A percentile compares a stretch with the other conserved stretches of the same genome.
Conservation (phyloP, 768 basidiomycete genomes). For the Suillus spraguei region DNA sequence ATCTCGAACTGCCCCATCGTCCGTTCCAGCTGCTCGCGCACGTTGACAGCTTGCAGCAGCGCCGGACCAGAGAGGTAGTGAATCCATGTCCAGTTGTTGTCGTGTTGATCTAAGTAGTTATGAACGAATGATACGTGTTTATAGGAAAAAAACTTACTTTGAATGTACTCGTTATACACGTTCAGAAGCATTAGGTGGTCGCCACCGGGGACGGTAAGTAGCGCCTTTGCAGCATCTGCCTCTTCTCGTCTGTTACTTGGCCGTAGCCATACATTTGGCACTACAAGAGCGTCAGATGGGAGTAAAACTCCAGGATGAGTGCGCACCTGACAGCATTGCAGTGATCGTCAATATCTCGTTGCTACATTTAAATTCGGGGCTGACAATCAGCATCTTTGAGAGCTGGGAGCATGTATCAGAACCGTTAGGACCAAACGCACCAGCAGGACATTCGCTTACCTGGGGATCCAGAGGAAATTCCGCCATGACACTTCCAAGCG, state of each 20-base stretch:
- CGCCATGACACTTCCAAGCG: conserved; percentile 90
- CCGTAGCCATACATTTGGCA: conserved; percentile 94
- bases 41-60: conserved; percentile 90
- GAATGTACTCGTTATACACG: conserved; percentile 90
- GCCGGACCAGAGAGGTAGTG: conserved; percentile 86
- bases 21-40: conserved; percentile 84
- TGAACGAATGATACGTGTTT: conserved; percentile 3
- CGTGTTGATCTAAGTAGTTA: conserved; percentile 59
- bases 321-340: conserved; percentile 89
- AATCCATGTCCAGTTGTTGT: conserved; percentile 89
- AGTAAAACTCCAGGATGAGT: background rate
- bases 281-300: conserved; percentile 17
- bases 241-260: conserved; percentile 87
- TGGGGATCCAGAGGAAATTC: conserved; percentile 99
- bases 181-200: conserved; percentile 95
- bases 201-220: conserved; percentile 90
- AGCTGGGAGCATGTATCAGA: conserved; percentile 41
- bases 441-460: conserved; percentile 41
- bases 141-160: conserved; percentile 52
- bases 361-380: conserved; percentile 94
- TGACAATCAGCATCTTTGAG: conserved; percentile 91
- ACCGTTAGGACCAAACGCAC: background rate
- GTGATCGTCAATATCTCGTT: conserved; percentile 95
- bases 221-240: conserved; percentile 89
- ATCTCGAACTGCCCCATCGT: conserved; percentile 92